Conservation (phyloP, 306 rosid genomes). For the Cucurbita argyrosperma region DNA sequence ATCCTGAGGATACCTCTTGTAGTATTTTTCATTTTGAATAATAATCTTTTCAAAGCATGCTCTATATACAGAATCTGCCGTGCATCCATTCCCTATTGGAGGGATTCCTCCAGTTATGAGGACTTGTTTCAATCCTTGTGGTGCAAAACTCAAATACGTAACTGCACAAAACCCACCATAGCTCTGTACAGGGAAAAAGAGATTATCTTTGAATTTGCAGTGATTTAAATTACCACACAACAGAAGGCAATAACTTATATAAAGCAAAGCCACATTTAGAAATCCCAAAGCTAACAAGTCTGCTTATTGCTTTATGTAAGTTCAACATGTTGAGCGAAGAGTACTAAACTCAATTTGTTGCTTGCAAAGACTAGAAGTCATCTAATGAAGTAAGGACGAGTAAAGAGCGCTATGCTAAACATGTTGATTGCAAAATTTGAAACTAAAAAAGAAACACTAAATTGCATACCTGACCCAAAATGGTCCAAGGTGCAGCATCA, state of each 20-base stretch:
- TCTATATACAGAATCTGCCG: slow-evolving; percentile 63
- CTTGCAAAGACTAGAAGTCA: not conserved
- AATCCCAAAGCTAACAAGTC: not conserved
- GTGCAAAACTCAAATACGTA: slow-evolving; percentile 91
- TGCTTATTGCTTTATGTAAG: not conserved
- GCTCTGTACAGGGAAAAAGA: slow-evolving; percentile 38
- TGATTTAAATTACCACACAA: not conserved
- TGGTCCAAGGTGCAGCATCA: slow-evolving; percentile 72
- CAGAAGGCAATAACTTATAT: not conserved
- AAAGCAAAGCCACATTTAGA: not conserved
- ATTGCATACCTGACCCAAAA: slow-evolving; percentile 78
- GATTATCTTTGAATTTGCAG: not conserved
- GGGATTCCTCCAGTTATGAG: slow-evolving; percentile 93
- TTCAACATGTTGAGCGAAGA: not conserved
- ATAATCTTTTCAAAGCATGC: slow-evolving; percentile 53
- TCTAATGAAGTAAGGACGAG: too few species aligned
- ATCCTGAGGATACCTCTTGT: slow-evolving; percentile 89
- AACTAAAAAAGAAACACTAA: not conserved
- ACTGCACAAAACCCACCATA: slow-evolving; percentile 90
- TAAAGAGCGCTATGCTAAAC: not conserved
- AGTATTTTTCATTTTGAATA: slow-evolving; percentile 74
- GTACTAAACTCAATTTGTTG: slow-evolving; percentile 5
- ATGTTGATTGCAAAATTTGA: slow-evolving; percentile 12
- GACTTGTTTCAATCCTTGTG: slow-evolving; percentile 68
- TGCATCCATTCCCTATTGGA: slow-evolving; percentile 65